Percentiles rank a stretch among this genome's conserved stretches.
These are phyloP conservation scores for Coemansia sp. DNA, from an alignment of 192 early-diverging fungal genomes.

Conservation along the genomic window DNA sequence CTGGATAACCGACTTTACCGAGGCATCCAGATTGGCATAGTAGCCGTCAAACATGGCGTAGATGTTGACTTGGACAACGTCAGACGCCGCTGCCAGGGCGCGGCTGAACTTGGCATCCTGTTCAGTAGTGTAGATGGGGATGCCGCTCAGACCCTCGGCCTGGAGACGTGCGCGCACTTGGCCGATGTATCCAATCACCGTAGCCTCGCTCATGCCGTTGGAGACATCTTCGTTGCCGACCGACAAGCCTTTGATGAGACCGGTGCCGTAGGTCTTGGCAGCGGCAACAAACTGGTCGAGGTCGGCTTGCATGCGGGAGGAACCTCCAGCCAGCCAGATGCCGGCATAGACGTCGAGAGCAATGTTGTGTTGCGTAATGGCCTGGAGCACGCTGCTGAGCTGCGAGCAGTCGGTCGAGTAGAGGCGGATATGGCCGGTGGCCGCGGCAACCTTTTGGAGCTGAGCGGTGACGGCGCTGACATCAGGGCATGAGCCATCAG, in stretches of 20 bases:
- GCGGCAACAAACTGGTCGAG: conserved; percentile 42
- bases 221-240: conserved; percentile 47
- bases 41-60: conserved; percentile 45
- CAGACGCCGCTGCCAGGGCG: conserved; percentile 27
- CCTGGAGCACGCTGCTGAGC: conserved; percentile 34
- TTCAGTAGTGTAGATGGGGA: conserved; percentile 49
- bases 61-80: conserved; percentile 52
- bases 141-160: conserved; percentile 40
- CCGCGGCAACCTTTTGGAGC: conserved; percentile 27
- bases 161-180: conserved; percentile 40
- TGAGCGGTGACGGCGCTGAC: conserved; percentile 22
- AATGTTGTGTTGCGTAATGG: conserved; percentile 30
- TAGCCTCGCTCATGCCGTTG: conserved; percentile 45
- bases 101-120: conserved; percentile 35
- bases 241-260: conserved; percentile 39
- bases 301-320: conserved; percentile 30
- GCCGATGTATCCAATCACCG: conserved; percentile 47
- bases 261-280: conserved; percentile 31
- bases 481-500: conserved; percentile 47
- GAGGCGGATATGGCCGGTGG: conserved; percentile 46
- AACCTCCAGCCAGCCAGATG: conserved; percentile 42
- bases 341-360: conserved; percentile 37
- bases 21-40: conserved; percentile 26
- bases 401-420: conserved; percentile 54
- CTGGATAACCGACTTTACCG: conserved; percentile 40